Evolutionary conservation across 257 asterid species (phyloP), one percentile per base, ranked within the genome.

Genomic region (Anisodus acutangulus): DNA sequence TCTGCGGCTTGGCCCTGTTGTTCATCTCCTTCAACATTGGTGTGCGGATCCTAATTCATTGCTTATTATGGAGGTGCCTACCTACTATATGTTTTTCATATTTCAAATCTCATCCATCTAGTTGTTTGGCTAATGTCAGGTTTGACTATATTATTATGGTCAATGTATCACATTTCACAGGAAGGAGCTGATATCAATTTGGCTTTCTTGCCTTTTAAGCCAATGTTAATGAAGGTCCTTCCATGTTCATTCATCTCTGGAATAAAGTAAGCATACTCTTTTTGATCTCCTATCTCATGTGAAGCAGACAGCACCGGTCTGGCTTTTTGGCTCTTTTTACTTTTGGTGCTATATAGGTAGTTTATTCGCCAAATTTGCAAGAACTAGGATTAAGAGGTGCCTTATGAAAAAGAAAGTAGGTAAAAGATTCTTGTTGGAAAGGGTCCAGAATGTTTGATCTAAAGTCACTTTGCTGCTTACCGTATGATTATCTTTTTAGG

Each of bases 201-300:
- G 88, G 87, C 92, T 66, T 90, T 94, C 47, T 87, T 92, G 85
- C 99, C 99, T 83, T 95, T 91, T 90, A 85, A 88, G 90, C 93
- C 96, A 78, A 89, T 93, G 88, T 89, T 87, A 71, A 94, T 95
- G 94, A 94, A 95, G 90, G 95, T 92, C 83, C 91, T 92, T 81
- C 97, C 91, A 51, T 95, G 97, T 83, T 91, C 98, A 80, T 94
- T 95, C 86, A 87, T 90, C 86, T 92, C 97, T 60, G 98, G 98
- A 82, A 89, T 93, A 67, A 86, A 85, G 99, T 94, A 88, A 87
- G 93, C 83, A 54, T 49, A 81, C 17, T 78, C 63, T 76, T 51
- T 26, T 51, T 26, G 64, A 51, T 76, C 2, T 47, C 41, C 26
- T 58, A 87, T 76, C 82, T 78, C 31, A 58, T 76, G 49, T 53